These are phyloP conservation scores for Ajuga chamaepitys DNA, from an alignment of 257 asterid genomes.

Conservation along the genomic window DNA sequence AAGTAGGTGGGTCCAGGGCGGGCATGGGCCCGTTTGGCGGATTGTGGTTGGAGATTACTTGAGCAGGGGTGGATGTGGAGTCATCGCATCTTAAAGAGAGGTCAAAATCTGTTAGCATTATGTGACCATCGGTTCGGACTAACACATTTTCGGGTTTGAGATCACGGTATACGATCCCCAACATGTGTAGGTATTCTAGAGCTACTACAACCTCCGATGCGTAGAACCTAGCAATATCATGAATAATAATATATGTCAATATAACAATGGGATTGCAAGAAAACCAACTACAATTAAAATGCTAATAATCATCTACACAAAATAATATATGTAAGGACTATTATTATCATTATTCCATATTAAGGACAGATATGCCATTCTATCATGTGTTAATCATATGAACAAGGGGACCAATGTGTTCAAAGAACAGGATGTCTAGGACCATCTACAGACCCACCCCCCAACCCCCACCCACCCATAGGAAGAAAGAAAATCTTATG, in stretches of 20 bases:
- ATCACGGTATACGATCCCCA: conserved; percentile 79
- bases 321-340: conserved; percentile 7
- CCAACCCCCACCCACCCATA: conserved; percentile 2
- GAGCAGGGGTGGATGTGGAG: conserved; percentile 69
- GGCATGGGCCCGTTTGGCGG: conserved; percentile 18
- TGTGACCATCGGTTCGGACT: conserved; percentile 74
- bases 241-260: too few relatives aligned
- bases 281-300: too few relatives aligned
- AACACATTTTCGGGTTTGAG: conserved; percentile 77
- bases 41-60: conserved; percentile 38
- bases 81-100: conserved; percentile 58
- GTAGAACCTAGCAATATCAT: conserved; percentile 39
- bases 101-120: conserved; percentile 83
- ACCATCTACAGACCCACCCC: too few relatives aligned
- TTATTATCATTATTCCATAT: too few relatives aligned
- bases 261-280: too few relatives aligned
- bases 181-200: conserved; percentile 72
- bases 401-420: conserved; percentile 43
- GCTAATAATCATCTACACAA: neutral
- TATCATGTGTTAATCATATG: conserved; percentile 24
- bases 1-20: conserved; percentile 37
- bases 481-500: conserved; percentile 10
- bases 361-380: conserved; percentile 11
- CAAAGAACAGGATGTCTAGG: conserved; percentile 35
- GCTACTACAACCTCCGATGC: conserved; percentile 83